These are phyloP conservation scores for Brassica carinata DNA, from an alignment of 345 rosid species.

Conservation along the genomic window DNA sequence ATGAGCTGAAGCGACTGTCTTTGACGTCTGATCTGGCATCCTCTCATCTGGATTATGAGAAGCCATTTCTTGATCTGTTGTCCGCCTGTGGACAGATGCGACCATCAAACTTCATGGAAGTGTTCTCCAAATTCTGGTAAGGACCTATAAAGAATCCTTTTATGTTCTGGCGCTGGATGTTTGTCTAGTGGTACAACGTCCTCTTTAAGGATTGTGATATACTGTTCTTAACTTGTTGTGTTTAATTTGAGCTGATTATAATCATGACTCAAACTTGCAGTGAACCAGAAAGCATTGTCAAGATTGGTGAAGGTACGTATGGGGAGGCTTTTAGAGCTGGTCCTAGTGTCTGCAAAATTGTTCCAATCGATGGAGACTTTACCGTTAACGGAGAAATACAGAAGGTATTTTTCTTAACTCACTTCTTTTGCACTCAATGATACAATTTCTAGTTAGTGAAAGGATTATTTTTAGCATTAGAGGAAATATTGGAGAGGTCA, in stretches of 20 bases:
- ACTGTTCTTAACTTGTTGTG: conserved; percentile 4
- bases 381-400: conserved; percentile 90
- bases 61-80: conserved; percentile 66
- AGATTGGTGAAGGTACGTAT: conserved; percentile 96
- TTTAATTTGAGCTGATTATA: conserved; percentile 25
- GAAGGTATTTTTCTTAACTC: conserved; percentile 57
- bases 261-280: conserved; percentile 42
- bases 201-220: not conserved
- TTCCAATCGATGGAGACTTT: conserved; percentile 90
- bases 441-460: conserved; percentile 21
- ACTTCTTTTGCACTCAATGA: not conserved
- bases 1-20: conserved; percentile 66
- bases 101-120: conserved; percentile 65
- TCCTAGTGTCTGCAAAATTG: conserved; percentile 84
- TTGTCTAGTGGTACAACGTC: conserved; percentile 2
- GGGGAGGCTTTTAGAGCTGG: conserved; percentile 96
- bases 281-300: conserved; percentile 64
- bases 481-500: not conserved
- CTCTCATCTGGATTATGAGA: conserved; percentile 43
- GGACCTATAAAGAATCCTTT: conserved; percentile 27
- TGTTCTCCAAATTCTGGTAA: conserved; percentile 78
- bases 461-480: not conserved
- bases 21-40: conserved; percentile 56
- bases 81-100: conserved; percentile 64
- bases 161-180: conserved; percentile 5